phyloP scores from a whole-genome alignment of 2,329 filamentous ascomycete species.

The Juglanconis juglandina region DNA sequence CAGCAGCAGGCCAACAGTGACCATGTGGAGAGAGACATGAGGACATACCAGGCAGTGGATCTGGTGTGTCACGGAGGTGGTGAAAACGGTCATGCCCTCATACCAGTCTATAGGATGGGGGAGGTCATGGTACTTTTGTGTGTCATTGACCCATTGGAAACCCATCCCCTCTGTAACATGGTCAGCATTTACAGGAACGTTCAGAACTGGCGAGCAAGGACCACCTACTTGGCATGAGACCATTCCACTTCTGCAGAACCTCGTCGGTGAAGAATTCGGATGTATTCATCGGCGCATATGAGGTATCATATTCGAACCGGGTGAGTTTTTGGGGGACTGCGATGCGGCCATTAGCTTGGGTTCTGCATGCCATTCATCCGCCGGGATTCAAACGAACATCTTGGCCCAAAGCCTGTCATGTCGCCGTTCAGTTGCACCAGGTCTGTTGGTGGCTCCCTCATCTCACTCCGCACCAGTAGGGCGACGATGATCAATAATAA shows the following conservation, averaged over 20 bases:
- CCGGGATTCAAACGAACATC: slow-evolving; percentile 21
- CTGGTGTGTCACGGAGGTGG: slow-evolving; percentile 35
- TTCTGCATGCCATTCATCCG: slow-evolving; percentile 3
- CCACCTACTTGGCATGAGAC: slow-evolving; percentile 31
- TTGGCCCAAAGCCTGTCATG: slow-evolving; percentile 34
- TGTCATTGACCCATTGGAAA: slow-evolving; percentile 35
- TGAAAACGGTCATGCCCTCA: slow-evolving; percentile 33
- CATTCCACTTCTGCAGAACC: slow-evolving; percentile 33
- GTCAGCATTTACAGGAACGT: not conserved
- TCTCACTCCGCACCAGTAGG: slow-evolving; percentile 32
- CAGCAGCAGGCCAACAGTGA: not conserved
- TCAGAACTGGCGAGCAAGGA: not conserved
- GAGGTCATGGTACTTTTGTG: slow-evolving; percentile 33
- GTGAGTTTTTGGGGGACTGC: slow-evolving; percentile 30
- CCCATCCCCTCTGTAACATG: slow-evolving; percentile 29
- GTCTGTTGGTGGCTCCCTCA: slow-evolving; percentile 20
- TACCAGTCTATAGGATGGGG: slow-evolving; percentile 32
- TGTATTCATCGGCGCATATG: slow-evolving; percentile 33
- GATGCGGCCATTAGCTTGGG: not conserved
- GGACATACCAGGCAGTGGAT: slow-evolving; percentile 32
- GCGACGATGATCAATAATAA: slow-evolving; percentile 36
- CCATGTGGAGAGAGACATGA: not conserved
- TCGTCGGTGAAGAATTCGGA: slow-evolving; percentile 35
- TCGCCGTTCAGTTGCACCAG: slow-evolving; percentile 34
- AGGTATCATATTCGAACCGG: slow-evolving; percentile 32